Evolutionary conservation across 2,329 filamentous ascomycete species (phyloP).

Genomic region (Ophiostoma novo-ulmi): DNA sequence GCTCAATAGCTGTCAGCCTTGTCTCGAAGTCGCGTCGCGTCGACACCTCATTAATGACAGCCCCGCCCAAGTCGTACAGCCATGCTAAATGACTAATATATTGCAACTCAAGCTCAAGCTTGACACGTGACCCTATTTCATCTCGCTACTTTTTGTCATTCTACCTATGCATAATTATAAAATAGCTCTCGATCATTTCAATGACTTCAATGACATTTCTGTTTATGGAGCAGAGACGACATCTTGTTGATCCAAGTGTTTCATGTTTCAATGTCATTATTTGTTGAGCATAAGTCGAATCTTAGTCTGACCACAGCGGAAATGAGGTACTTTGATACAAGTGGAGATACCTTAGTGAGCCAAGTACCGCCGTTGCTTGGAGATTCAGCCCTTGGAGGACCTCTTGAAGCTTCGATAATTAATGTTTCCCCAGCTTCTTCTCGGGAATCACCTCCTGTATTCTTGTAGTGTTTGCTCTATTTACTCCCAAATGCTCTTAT

Average conservation of each 20-base stretch:
- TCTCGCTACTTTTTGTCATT: not conserved
- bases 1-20: constrained; percentile 1
- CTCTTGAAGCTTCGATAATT: too few species aligned
- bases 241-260: not conserved
- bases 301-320: not conserved
- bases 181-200: too few species aligned
- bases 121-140: not conserved
- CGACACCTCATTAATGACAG: not conserved
- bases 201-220: too few species aligned
- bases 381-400: not conserved
- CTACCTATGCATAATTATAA: not conserved
- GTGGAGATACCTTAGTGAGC: not conserved
- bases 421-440: too few species aligned
- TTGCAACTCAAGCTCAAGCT: not conserved
- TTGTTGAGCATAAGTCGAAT: too few species aligned
- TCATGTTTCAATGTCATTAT: not conserved
- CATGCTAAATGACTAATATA: not conserved
- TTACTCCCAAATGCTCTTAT: too few species aligned
- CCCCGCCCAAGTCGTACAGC: not conserved
- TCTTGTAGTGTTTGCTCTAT: too few species aligned
- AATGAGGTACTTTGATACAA: not conserved
- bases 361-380: not conserved
- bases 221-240: not conserved
- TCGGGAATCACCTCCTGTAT: too few species aligned
- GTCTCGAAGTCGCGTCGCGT: constrained; percentile 7